These are phyloP conservation scores for Phytophthora constricta DNA, from an alignment of 352 stramenopile genomes.

Conservation along the genomic window DNA sequence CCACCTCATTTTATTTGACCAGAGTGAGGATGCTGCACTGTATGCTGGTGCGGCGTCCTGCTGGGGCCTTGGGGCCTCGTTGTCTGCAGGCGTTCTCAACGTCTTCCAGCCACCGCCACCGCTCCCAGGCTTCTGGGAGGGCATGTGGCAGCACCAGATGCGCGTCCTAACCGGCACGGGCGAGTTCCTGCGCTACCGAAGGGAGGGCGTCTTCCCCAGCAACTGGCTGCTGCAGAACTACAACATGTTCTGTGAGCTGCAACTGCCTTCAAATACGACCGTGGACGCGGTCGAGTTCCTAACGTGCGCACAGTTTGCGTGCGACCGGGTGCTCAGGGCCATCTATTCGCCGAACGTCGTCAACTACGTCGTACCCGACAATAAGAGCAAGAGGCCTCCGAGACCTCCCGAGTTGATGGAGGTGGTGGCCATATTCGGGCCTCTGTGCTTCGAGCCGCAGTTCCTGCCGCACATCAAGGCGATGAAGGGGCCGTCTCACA, in stretches of 20 bases:
- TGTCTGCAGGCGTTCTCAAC: not conserved
- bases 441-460: not conserved
- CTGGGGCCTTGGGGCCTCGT: not conserved
- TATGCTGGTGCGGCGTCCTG: no score
- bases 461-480: not conserved
- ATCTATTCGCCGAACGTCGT: not conserved
- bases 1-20: no score
- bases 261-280: not conserved
- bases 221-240: not conserved
- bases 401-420: not conserved
- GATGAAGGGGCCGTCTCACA: not conserved
- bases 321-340: not conserved
- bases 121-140: not conserved
- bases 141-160: not conserved
- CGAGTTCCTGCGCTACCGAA: not conserved
- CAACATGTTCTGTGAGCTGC: not conserved
- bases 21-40: no score
- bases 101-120: not conserved
- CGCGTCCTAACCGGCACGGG: not conserved
- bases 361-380: not conserved
- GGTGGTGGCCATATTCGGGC: not conserved
- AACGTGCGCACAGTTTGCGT: not conserved
- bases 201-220: not conserved
- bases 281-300: not conserved
- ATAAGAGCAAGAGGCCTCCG: not conserved